These are phyloP conservation scores for Histomonas meleagridis DNA, from an alignment of 208 protist species.

Conservation along the genomic window DNA sequence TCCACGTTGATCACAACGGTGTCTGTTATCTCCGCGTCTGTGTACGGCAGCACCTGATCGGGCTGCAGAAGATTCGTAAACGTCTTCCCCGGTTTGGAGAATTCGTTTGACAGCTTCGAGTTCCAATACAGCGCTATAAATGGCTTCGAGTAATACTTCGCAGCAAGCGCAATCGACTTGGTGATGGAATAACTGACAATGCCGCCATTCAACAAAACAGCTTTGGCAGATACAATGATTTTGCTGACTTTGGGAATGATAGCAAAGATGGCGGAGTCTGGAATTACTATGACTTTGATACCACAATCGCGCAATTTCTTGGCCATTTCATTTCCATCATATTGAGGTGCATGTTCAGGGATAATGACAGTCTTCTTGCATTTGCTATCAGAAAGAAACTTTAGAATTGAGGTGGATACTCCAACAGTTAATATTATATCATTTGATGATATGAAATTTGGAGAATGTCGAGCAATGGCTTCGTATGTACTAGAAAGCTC, in stretches of 20 bases:
- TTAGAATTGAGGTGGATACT: background rate
- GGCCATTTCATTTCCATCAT: background rate
- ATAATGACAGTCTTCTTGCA: background rate
- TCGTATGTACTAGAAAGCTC: background rate
- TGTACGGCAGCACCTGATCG: background rate
- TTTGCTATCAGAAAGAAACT: background rate
- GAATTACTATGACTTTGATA: background rate
- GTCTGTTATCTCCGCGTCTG: background rate
- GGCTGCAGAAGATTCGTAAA: background rate
- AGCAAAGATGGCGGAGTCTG: background rate
- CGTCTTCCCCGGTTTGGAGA: background rate
- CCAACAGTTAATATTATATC: background rate
- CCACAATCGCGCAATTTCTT: background rate
- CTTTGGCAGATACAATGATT: background rate
- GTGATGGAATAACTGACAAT: background rate
- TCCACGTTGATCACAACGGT: background rate
- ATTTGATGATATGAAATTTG: background rate
- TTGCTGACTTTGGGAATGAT: background rate
- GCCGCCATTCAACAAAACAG: background rate
- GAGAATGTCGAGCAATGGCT: background rate
- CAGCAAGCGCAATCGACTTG: background rate
- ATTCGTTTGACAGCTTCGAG: background rate
- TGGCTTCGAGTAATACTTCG: background rate
- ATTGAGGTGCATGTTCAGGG: background rate
- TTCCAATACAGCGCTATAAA: background rate